These are phyloP conservation scores for Debaryomyces maramus DNA, from an alignment of 805 yeast genomes.

Conservation along the genomic window DNA sequence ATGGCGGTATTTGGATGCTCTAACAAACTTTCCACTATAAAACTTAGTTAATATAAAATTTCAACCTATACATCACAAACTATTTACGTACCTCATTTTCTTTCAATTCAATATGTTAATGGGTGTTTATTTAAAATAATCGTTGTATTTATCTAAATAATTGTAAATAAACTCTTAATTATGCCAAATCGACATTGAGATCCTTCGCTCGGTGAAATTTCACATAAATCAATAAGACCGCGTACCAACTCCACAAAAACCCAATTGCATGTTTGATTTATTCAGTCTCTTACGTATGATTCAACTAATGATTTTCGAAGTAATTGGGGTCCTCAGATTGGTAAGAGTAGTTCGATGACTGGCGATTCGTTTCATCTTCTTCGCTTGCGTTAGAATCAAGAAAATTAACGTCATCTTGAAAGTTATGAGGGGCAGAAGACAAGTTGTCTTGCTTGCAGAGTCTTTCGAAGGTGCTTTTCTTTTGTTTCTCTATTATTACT, in stretches of 20 bases:
- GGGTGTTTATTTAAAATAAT: no score
- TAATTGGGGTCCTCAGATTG: not conserved
- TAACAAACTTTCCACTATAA: conserved; percentile 78
- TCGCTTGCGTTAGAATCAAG: conserved; percentile 8
- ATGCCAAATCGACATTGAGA: no score
- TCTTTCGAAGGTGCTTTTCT: conserved; percentile 11
- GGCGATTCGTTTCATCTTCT: not conserved
- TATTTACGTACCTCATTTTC: conserved; percentile 5
- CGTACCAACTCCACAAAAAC: conserved; percentile 1
- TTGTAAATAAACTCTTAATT: no score
- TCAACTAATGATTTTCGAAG: not conserved
- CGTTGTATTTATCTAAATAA: no score
- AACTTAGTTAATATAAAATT: not conserved
- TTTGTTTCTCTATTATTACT: conserved; percentile 6
- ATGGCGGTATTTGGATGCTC: conserved; percentile 96
- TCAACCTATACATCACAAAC: not conserved
- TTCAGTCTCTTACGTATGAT: not conserved
- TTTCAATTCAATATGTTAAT: conserved; percentile 1
- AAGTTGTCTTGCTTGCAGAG: conserved; percentile 14
- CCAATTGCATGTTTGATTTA: not conserved
- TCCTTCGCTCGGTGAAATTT: conserved; percentile 1
- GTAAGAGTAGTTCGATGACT: not conserved
- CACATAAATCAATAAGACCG: not conserved
- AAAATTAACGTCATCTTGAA: conserved; percentile 4
- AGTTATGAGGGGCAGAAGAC: not conserved